Percentiles rank a stretch among this genome's conserved stretches.
Evolutionary conservation across 73 alveolate genomes (phyloP).

Genomic region (Symbiodinium natans): DNA sequence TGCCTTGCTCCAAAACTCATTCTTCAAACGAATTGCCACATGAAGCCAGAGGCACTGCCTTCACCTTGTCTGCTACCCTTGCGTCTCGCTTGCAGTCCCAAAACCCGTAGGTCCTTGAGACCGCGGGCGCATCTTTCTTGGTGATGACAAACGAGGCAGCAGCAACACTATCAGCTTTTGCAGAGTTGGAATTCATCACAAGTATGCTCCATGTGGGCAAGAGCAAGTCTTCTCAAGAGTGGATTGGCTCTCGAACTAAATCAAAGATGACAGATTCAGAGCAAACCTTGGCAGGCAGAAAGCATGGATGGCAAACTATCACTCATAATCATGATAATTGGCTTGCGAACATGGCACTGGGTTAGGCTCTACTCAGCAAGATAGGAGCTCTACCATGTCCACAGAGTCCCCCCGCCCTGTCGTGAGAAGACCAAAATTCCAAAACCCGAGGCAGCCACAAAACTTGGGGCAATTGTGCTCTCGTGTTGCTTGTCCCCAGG

Average conservation of each 20-base stretch:
- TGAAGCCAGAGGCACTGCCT: not conserved
- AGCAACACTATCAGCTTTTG: too few species aligned
- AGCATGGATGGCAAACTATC: not conserved
- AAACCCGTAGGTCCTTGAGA: not conserved
- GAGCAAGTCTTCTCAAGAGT: constrained; percentile 5
- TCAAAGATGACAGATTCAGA: constrained; percentile 46
- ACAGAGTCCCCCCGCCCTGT: too few species aligned
- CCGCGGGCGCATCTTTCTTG: not conserved
- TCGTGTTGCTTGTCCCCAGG: too few species aligned
- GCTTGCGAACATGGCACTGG: too few species aligned
- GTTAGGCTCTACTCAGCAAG: too few species aligned
- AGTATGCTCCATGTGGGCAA: not conserved
- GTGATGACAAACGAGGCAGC: constrained; percentile 7
- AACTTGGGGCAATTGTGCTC: too few species aligned
- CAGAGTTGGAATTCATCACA: not conserved
- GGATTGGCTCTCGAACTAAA: not conserved
- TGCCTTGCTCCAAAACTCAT: constrained; percentile 21
- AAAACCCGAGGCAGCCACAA: too few species aligned
- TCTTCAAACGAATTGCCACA: constrained; percentile 20
- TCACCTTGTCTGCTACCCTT: constrained; percentile 3
- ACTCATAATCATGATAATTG: not conserved
- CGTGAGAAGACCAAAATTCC: too few species aligned
- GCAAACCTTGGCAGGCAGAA: constrained; percentile 25
- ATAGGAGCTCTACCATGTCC: too few species aligned
- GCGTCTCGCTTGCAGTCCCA: not conserved